phyloP scores from a whole-genome alignment of 1,284 basidiomycete genomes.

The Ceratobasidium sp. region DNA sequence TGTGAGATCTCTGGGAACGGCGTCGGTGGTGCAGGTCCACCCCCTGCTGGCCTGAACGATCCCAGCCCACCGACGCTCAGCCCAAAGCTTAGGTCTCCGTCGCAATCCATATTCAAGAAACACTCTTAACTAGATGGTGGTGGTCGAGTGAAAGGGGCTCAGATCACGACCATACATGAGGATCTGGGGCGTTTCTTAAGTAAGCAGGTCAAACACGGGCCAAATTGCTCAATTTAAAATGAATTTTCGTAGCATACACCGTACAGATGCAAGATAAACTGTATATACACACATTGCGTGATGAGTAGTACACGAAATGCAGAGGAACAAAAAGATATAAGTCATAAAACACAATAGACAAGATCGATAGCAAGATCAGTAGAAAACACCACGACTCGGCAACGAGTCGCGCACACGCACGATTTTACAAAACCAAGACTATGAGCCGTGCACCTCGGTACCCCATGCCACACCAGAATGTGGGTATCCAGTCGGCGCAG shows the following conservation, averaged over 20 bases:
- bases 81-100: constrained; percentile 1
- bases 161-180: constrained; percentile 22
- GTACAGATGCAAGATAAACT: background rate
- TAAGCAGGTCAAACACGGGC: constrained; percentile 8
- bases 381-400: background rate
- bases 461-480: constrained; percentile 14
- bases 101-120: constrained; percentile 19
- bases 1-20: constrained; percentile 15
- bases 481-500: background rate
- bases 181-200: constrained; percentile 23
- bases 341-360: constrained; percentile 8
- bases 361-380: constrained; percentile 1
- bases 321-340: constrained; percentile 7
- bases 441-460: constrained; percentile 36
- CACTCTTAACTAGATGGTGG: background rate
- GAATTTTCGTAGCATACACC: constrained; percentile 12
- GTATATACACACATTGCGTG: constrained; percentile 27
- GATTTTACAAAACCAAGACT: constrained; percentile 14
- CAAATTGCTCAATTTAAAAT: constrained; percentile 17
- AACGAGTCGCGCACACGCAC: background rate
- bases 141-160: constrained; percentile 15
- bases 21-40: background rate
- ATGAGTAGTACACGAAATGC: constrained; percentile 16
- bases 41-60: background rate
- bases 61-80: background rate